Evolutionary conservation across 495 filamentous ascomycete species (phyloP), one percentile per base, ranked within the genome.

Genomic region (Geopyxis carbonaria): DNA sequence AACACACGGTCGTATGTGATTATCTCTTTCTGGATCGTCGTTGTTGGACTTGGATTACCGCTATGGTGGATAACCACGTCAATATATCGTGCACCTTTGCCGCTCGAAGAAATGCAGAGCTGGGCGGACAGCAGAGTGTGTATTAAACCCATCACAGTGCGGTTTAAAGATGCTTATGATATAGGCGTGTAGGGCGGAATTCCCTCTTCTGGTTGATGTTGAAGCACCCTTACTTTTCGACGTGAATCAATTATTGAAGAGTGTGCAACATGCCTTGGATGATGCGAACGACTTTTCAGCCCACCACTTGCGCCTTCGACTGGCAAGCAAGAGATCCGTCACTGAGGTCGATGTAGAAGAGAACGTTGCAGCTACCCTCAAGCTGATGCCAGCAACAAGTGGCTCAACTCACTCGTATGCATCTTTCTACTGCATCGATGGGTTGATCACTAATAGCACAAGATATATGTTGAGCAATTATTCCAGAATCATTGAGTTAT

Each of bases 61-160:
- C 76, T 93, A 74, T 97, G 89, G 89, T 83, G 82, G 74, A 74
- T 75, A 57, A 95, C 89, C n/a, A 95, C 91, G 0, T 77, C 81
- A 0, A 89, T 95, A 49, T 83, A 94, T 61, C 73, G 89, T 30
- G 84, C 89, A 2, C 68, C 73, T 25, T 61, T 97, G 48, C 89
- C 89, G 25, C 58, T 94, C 51, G 66, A 75, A 49, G 70, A 78
- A 43, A 97, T 97, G 89, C 71, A 77, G 34, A 72, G 79, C 40
- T 95, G 89, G 89, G 80, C 86, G 10, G 79, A 92, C 54, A 83
- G 89, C 31, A 86, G 79, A 72, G 87, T 89, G 59, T 41, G 66
- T 50, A 22, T 31, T 8, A n/a, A n/a, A n/a, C n/a, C n/a, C n/a
- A 19, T 18, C 18, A n/a, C n/a, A n/a, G n/a, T n/a, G 14, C 20